phyloP scores from a whole-genome alignment of 108 stramenopile genomes.

The Skeletonema menzelii region DNA sequence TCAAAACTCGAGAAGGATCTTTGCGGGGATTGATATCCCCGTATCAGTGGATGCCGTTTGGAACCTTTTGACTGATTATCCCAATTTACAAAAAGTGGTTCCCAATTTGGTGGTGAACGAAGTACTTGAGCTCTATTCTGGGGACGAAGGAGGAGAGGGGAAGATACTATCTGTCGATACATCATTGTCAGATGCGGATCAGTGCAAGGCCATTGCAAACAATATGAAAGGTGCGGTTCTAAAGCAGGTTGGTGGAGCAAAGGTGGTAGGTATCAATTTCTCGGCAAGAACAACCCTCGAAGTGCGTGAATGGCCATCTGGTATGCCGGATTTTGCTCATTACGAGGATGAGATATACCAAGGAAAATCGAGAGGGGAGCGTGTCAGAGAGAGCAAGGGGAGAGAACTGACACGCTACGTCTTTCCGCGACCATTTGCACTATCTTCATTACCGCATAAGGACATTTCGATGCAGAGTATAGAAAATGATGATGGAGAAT shows the following conservation, averaged over 20 bases:
- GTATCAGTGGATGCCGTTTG: slow-evolving; percentile 81
- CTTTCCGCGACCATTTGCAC: slow-evolving; percentile 84
- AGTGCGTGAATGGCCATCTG: slow-evolving; percentile 85
- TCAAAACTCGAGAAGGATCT: slow-evolving; percentile 87
- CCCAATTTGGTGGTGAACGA: slow-evolving; percentile 87
- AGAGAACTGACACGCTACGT: slow-evolving; percentile 65
- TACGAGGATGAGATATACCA: slow-evolving; percentile 66
- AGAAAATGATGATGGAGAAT: slow-evolving; percentile 85
- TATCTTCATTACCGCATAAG: slow-evolving; percentile 67
- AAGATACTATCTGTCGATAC: slow-evolving; percentile 8
- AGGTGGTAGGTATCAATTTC: slow-evolving; percentile 87
- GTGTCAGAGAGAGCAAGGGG: slow-evolving; percentile 50
- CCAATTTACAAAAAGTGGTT: slow-evolving; percentile 74
- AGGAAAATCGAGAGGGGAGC: slow-evolving; percentile 61
- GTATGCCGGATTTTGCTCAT: slow-evolving; percentile 82
- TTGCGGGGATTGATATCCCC: slow-evolving; percentile 88
- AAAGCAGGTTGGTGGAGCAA: slow-evolving; percentile 86
- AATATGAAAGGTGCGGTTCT: slow-evolving; percentile 77
- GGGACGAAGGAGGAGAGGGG: slow-evolving; percentile 3
- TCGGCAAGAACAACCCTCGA: slow-evolving; percentile 81
- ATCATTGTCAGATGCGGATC: slow-evolving; percentile 42
- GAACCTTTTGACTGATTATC: slow-evolving; percentile 83
- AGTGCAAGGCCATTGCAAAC: slow-evolving; percentile 55
- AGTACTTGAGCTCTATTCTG: slow-evolving; percentile 59
- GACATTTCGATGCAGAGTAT: slow-evolving; percentile 92